Conservation (phyloP, 768 basidiomycete genomes). For the Russula emetica region DNA sequence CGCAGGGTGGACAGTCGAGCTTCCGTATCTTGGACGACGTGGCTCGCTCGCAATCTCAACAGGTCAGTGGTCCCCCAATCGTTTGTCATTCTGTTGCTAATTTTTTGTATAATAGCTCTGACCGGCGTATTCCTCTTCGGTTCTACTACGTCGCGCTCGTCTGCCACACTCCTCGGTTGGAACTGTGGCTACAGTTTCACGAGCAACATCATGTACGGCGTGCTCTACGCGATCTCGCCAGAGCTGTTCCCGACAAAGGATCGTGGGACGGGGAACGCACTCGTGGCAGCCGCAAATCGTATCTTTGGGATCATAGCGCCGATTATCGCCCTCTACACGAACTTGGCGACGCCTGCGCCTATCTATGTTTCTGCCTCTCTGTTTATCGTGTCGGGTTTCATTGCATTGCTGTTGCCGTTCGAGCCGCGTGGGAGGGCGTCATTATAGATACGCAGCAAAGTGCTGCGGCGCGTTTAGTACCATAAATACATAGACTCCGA, state of each 20-base stretch:
- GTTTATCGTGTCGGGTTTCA: slow-evolving; percentile 47
- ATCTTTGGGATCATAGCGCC: slow-evolving; percentile 59
- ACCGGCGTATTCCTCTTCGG: slow-evolving; percentile 58
- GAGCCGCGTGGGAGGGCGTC: slow-evolving; percentile 56
- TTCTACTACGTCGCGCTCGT: slow-evolving; percentile 51
- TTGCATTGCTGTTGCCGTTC: slow-evolving; percentile 50
- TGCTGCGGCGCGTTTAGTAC: neutral
- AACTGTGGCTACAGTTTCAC: slow-evolving; percentile 57
- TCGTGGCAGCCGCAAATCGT: slow-evolving; percentile 50
- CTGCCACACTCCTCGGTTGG: slow-evolving; percentile 51
- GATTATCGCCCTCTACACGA: slow-evolving; percentile 48
- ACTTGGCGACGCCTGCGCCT: slow-evolving; percentile 46
- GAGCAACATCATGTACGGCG: slow-evolving; percentile 54
- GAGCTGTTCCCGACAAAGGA: slow-evolving; percentile 53
- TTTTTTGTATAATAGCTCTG: slow-evolving; percentile 35
- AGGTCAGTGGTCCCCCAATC: slow-evolving; percentile 22
- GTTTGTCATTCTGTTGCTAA: neutral
- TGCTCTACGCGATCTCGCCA: slow-evolving; percentile 41
- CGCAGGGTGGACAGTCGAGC: slow-evolving; percentile 51
- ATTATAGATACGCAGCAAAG: slow-evolving; percentile 31
- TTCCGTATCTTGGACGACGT: slow-evolving; percentile 48
- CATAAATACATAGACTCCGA: neutral
- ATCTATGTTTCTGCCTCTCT: slow-evolving; percentile 52
- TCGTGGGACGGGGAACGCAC: slow-evolving; percentile 53
- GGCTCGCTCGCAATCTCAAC: slow-evolving; percentile 53